phyloP scores from a whole-genome alignment of 495 filamentous ascomycete species.

The Achaetomiella virescens region DNA sequence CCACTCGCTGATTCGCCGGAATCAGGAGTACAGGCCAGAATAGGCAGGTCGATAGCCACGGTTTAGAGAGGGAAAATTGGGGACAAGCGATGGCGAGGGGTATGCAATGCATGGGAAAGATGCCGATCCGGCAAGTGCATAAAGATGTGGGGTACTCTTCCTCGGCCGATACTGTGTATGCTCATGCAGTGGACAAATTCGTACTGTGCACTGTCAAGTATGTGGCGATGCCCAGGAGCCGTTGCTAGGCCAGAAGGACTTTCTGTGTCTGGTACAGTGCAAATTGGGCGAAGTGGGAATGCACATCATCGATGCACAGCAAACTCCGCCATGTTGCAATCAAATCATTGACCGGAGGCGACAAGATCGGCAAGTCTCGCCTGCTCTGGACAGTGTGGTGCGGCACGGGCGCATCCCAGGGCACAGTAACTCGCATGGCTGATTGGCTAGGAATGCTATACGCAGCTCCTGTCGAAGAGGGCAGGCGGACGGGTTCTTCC shows the following conservation, averaged over 20 bases:
- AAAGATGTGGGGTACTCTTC: slow-evolving; percentile 2
- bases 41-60: slow-evolving; percentile 14
- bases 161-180: too few relatives aligned
- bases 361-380: not conserved
- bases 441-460: slow-evolving; percentile 7
- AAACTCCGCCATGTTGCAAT: too few relatives aligned
- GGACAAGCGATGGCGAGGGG: not conserved
- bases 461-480: slow-evolving; percentile 6
- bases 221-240: too few relatives aligned
- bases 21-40: slow-evolving; percentile 1
- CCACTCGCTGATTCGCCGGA: slow-evolving; percentile 14
- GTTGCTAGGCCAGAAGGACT: too few relatives aligned
- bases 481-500: slow-evolving; percentile 10
- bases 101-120: not conserved
- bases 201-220: too few relatives aligned
- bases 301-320: too few relatives aligned
- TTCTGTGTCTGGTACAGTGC: slow-evolving; percentile 3
- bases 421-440: not conserved
- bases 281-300: too few relatives aligned
- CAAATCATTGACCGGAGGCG: not conserved
- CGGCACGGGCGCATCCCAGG: not conserved
- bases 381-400: not conserved
- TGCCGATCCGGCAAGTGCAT: slow-evolving; percentile 8
- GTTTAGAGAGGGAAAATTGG: not conserved
- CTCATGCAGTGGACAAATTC: too few relatives aligned